Percentiles rank a stretch among this genome's conserved stretches.
Evolutionary conservation across 2,329 filamentous ascomycete species (phyloP).

Genomic region (Epichloe sp.): DNA sequence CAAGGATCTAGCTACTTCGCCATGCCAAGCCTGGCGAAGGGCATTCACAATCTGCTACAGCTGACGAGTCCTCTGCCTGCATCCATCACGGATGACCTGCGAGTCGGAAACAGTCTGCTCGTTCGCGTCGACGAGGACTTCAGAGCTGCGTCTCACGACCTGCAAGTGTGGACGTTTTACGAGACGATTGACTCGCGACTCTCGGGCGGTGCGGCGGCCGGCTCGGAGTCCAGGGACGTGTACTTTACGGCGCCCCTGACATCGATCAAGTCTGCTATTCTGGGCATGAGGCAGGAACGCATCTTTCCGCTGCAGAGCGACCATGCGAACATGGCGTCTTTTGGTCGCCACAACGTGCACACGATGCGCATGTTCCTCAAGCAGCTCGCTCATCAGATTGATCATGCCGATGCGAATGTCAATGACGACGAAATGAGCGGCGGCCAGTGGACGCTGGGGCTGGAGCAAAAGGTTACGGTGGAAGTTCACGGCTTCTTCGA

Average conservation of each 20-base stretch:
- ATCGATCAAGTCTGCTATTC: constrained; percentile 40
- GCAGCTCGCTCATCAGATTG: constrained; percentile 21
- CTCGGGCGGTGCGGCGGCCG: constrained; percentile 17
- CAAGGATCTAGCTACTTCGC: constrained; percentile 51
- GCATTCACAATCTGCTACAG: constrained; percentile 39
- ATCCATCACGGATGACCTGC: constrained; percentile 36
- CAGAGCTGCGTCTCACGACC: constrained; percentile 40
- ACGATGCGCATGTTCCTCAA: constrained; percentile 30
- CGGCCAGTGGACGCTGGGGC: constrained; percentile 31
- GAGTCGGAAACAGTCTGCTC: constrained; percentile 35
- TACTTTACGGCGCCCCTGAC: constrained; percentile 47
- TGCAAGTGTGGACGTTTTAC: constrained; percentile 50
- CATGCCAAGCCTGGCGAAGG: constrained; percentile 39
- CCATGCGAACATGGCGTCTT: constrained; percentile 41
- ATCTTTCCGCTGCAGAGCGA: constrained; percentile 41
- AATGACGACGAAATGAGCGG: constrained; percentile 9
- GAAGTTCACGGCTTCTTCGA: constrained; percentile 48
- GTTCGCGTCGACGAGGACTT: constrained; percentile 41
- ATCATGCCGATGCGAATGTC: constrained; percentile 19
- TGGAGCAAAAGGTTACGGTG: constrained; percentile 41
- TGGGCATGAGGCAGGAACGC: constrained; percentile 37
- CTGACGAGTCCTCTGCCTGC: constrained; percentile 36
- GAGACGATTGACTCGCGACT: constrained; percentile 48
- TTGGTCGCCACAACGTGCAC: constrained; percentile 34
- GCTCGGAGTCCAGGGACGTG: constrained; percentile 24